Base-by-base conservation (phyloP, 1,284 basidiomycete species). In the Ustilago vetiveriae region DNA sequence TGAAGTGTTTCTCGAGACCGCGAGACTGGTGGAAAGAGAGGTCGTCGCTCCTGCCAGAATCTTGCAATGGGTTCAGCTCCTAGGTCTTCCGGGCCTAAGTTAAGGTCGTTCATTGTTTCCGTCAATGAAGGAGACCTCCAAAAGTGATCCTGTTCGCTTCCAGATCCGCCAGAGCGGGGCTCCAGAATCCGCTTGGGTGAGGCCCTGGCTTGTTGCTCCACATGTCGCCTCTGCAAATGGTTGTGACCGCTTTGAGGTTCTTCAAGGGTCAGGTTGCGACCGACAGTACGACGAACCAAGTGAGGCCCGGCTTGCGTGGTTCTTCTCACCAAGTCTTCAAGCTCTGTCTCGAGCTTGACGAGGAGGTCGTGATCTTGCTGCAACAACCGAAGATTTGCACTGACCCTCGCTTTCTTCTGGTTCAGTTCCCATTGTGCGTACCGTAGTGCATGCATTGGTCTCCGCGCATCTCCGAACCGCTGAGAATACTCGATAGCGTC, bases 321-420 rank as follows among this genome's bases (percentile, higher is more conserved):
- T 23, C 16, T 33, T 11, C 21, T 19, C 14, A 44, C 30, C 13
- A 44, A 30, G 17, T 44, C 30, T 6, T 44, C 30, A 6, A 44
- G 17, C 22, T 44, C 42, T 6, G 42, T 33, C 16, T 44, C 42
- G 42, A 44, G 42, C 30, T 44, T 33, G 30, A 24, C 30, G 13
- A 44, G 42, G 9, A 44, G 30, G 17, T 44, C 42, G 42, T 33
- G 30, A 10, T 44, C 22, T 23, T n/a, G 11, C 3, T n/a, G 27
- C 17, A 43, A 27, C 11, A 11, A 10, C 6, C 8, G 3, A 10
- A 43, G 10, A 14, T 43, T 21, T 10, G 21, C 10, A 4, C 19
- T 21, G 19, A 22, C 16, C 13, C 11, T 17, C 22, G 10, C 19
- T 6, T 17, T 4, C 13, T 22, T 11, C 21, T 17, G 30, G 33